Conservation (phyloP, 2,329 filamentous ascomycete species). For the Aspergillus japonicus region DNA sequence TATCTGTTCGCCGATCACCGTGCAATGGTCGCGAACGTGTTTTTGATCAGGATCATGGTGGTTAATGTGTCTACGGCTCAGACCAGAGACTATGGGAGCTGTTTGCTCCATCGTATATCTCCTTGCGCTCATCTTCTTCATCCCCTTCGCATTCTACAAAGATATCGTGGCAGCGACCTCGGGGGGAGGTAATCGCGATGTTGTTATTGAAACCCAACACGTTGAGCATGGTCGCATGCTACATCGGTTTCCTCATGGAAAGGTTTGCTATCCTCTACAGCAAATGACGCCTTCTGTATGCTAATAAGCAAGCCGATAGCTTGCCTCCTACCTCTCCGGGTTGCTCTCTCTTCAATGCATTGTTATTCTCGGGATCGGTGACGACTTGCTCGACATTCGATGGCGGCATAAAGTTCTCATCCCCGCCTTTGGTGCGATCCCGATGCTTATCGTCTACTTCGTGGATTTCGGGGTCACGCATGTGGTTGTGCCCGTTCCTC, state of each 20-base stretch:
- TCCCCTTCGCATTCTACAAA: slow-evolving; percentile 97
- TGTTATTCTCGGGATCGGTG: slow-evolving; percentile 85
- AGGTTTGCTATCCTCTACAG: slow-evolving; percentile 55
- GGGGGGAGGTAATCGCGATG: slow-evolving; percentile 86
- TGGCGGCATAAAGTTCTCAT: slow-evolving; percentile 99
- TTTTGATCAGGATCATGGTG: background rate
- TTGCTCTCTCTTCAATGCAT: slow-evolving; percentile 90
- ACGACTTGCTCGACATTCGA: slow-evolving; percentile 96
- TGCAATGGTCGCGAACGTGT: background rate
- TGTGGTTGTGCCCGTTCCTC: slow-evolving; percentile 82
- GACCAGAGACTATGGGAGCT: slow-evolving; percentile 93
- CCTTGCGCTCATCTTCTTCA: slow-evolving; percentile 82
- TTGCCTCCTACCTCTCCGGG: slow-evolving; percentile 91
- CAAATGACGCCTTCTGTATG: background rate
- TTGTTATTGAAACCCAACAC: slow-evolving; percentile 70
- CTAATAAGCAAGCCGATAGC: slow-evolving; percentile 50
- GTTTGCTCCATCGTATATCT: slow-evolving; percentile 92
- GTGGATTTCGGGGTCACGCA: slow-evolving; percentile 97
- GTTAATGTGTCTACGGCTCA: slow-evolving; percentile 30
- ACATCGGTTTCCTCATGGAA: slow-evolving; percentile 90
- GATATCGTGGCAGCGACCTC: slow-evolving; percentile 94
- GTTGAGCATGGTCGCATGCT: slow-evolving; percentile 81
- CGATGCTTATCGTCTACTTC: slow-evolving; percentile 94
- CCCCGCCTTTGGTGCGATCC: slow-evolving; percentile 87
- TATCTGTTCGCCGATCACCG: background rate